A percentile compares a stretch with the other conserved stretches of the same genome.
Evolutionary conservation across 768 basidiomycete genomes (phyloP).

Genomic region (Psilocybe tampanensis): DNA sequence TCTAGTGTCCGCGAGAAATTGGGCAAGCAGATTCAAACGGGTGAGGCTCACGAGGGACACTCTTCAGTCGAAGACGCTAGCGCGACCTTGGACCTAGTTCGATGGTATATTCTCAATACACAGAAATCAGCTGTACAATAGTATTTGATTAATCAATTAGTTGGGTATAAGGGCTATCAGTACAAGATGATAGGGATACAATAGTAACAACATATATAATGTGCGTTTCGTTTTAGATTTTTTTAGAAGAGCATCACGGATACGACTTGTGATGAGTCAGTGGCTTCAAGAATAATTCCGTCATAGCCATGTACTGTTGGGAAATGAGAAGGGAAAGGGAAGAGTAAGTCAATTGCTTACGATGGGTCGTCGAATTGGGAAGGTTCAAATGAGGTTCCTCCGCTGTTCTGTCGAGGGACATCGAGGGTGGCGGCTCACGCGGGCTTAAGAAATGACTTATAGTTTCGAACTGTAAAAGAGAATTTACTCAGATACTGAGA

Average conservation of each 20-base stretch:
- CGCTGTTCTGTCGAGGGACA: conserved; percentile 79
- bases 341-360: conserved; percentile 43
- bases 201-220: not conserved
- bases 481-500: not conserved
- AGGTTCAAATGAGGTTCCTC: conserved; percentile 73
- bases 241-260: conserved; percentile 67
- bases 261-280: conserved; percentile 76
- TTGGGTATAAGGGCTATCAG: not conserved
- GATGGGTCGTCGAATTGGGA: conserved; percentile 63
- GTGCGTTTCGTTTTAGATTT: not conserved
- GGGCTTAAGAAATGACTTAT: conserved; percentile 80
- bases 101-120: conserved; percentile 76
- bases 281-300: conserved; percentile 79
- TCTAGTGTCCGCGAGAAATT: conserved; percentile 81
- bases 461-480: conserved; percentile 61
- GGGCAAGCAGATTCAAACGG: conserved; percentile 79
- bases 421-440: conserved; percentile 73
- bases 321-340: conserved; percentile 7
- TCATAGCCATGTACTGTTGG: conserved; percentile 73
- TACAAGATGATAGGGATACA: too few relatives aligned
- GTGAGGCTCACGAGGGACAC: conserved; percentile 77
- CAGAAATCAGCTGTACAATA: conserved; percentile 32
- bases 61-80: conserved; percentile 89
- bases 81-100: conserved; percentile 86
- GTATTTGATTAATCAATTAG: not conserved